These are phyloP conservation scores for Heimioporus sp. DNA, from an alignment of 768 basidiomycete species.

Conservation along the genomic window DNA sequence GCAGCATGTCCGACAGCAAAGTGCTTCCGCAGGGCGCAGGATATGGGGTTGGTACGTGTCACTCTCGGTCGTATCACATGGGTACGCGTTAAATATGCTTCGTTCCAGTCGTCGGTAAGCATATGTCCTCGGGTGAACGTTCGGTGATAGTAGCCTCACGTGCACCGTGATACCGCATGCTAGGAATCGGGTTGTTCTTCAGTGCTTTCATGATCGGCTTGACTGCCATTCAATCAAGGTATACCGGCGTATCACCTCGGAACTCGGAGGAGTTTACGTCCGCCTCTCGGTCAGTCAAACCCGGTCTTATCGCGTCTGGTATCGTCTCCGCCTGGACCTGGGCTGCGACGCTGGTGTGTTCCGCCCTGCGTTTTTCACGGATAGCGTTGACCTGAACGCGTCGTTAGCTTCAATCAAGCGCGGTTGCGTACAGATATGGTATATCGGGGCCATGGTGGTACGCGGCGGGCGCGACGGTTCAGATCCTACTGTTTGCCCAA, in stretches of 20 bases:
- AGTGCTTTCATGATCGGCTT: constrained; percentile 75
- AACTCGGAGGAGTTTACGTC: constrained; percentile 83
- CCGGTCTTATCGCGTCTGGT: constrained; percentile 88
- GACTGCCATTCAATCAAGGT: constrained; percentile 79
- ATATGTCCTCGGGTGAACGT: neutral
- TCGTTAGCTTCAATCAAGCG: constrained; percentile 69
- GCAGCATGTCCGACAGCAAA: constrained; percentile 25
- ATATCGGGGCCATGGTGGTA: constrained; percentile 92
- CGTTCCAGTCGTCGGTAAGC: constrained; percentile 49
- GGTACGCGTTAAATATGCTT: constrained; percentile 1
- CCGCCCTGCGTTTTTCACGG: neutral
- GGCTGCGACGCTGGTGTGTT: constrained; percentile 67
- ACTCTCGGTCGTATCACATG: neutral
- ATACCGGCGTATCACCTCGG: constrained; percentile 76
- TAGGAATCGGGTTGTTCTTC: constrained; percentile 88
- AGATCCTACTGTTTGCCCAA: constrained; percentile 89
- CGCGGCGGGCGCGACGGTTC: constrained; percentile 84
- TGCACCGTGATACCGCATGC: neutral
- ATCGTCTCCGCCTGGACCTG: constrained; percentile 96
- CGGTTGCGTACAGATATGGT: constrained; percentile 82
- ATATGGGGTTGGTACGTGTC: constrained; percentile 70
- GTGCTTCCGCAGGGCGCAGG: constrained; percentile 80
- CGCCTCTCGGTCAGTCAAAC: constrained; percentile 81
- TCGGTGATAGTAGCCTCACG: neutral
- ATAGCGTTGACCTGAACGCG: constrained; percentile 4